A percentile compares a stretch with the other conserved stretches of the same genome.
These are phyloP conservation scores for Spathaspora hagerdaliae DNA, from an alignment of 805 yeast species.

Conservation along the genomic window DNA sequence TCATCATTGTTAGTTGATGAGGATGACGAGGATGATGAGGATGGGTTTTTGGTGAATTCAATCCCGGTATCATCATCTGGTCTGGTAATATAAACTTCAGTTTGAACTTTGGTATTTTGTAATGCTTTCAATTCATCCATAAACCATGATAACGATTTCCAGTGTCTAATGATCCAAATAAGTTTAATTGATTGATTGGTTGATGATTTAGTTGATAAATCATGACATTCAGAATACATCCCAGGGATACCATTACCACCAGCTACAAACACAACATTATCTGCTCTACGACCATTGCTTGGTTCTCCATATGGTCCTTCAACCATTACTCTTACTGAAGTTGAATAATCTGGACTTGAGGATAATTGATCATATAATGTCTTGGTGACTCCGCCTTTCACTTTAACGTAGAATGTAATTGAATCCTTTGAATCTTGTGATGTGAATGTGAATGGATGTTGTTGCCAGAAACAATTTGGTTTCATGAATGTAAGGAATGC, in stretches of 20 bases:
- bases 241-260: slow-evolving; percentile 80
- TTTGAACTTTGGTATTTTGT: slow-evolving; percentile 22
- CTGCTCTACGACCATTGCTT: slow-evolving; percentile 17
- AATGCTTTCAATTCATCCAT: slow-evolving; percentile 37
- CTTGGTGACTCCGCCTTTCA: slow-evolving; percentile 35
- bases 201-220: slow-evolving; percentile 36
- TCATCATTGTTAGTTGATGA: neutral
- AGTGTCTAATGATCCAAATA: slow-evolving; percentile 65
- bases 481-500: slow-evolving; percentile 35
- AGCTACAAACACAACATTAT: slow-evolving; percentile 54
- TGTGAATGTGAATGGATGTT: slow-evolving; percentile 40
- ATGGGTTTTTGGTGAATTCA: neutral
- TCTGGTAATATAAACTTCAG: slow-evolving; percentile 25
- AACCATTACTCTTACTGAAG: slow-evolving; percentile 27
- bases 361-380: slow-evolving; percentile 24
- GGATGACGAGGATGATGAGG: neutral
- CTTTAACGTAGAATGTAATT: slow-evolving; percentile 30
- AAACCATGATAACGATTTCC: slow-evolving; percentile 48
- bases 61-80: slow-evolving; percentile 14
- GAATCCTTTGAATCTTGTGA: slow-evolving; percentile 19
- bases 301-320: slow-evolving; percentile 77
- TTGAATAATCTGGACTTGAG: slow-evolving; percentile 22
- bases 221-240: slow-evolving; percentile 36
- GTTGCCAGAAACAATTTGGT: slow-evolving; percentile 36
- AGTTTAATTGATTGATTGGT: slow-evolving; percentile 33